A percentile compares a stretch with the other conserved stretches of the same genome.
phyloP scores from a whole-genome alignment of 1,139 yeast species.

The Magnusiomyces ingens region DNA sequence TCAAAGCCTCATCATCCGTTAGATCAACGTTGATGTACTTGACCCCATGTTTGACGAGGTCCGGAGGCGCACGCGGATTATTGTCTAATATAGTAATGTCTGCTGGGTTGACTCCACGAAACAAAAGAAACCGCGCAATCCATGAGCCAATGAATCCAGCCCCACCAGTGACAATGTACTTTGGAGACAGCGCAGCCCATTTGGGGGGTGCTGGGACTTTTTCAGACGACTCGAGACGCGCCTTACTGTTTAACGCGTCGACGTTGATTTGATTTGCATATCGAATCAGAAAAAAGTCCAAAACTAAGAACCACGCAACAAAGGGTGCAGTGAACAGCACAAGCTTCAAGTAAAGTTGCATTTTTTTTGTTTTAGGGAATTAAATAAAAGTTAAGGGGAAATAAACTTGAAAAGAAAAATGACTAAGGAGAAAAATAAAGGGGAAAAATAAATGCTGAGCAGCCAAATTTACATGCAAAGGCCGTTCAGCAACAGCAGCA shows the following conservation, averaged over 20 bases:
- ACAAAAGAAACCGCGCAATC: slow-evolving; percentile 28
- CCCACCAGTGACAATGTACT: slow-evolving; percentile 30
- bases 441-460: not conserved
- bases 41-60: slow-evolving; percentile 25
- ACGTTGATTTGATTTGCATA: slow-evolving; percentile 13
- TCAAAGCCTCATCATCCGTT: slow-evolving; percentile 16
- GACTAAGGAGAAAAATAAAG: not conserved
- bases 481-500: too few relatives aligned
- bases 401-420: not conserved
- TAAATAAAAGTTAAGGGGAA: not conserved
- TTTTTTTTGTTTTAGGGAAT: not conserved
- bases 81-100: slow-evolving; percentile 22
- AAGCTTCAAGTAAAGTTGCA: slow-evolving; percentile 13
- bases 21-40: slow-evolving; percentile 19
- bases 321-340: slow-evolving; percentile 7
- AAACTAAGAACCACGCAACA: slow-evolving; percentile 2
- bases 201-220: slow-evolving; percentile 9
- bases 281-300: slow-evolving; percentile 10
- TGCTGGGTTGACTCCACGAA: slow-evolving; percentile 19
- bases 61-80: slow-evolving; percentile 23
- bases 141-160: slow-evolving; percentile 32
- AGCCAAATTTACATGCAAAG: not conserved
- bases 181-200: not conserved
- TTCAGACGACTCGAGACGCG: slow-evolving; percentile 1
- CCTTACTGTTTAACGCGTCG: slow-evolving; percentile 9